A percentile compares a stretch with the other conserved stretches of the same genome.
Conservation (phyloP, 441 rosid species). For the Brassica balearica region DNA sequence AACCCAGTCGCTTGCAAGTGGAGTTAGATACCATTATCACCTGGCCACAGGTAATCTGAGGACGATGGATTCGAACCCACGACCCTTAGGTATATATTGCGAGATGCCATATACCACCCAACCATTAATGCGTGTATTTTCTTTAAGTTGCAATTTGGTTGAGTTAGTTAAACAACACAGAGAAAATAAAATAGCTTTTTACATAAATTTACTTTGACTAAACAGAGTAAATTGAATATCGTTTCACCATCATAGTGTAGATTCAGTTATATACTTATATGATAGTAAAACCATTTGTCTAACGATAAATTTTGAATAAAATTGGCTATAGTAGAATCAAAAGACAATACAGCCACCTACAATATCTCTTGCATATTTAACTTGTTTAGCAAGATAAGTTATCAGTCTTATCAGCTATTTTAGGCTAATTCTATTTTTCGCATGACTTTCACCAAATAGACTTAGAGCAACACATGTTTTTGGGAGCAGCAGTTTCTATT, state of each 20-base stretch:
- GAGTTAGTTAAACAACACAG: not conserved
- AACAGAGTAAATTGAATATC: not conserved
- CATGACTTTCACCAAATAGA: not conserved
- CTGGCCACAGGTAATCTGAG: too few species aligned
- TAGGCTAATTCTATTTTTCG: not conserved
- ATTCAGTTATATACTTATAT: not conserved
- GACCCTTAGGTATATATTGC: too few species aligned
- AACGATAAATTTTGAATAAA: not conserved
- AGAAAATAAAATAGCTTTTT: not conserved
- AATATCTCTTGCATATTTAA: not conserved
- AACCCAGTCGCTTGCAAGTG: too few species aligned
- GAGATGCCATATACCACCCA: too few species aligned
- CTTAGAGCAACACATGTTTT: not conserved
- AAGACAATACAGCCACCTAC: not conserved
- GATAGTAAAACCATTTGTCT: conserved; percentile 5
- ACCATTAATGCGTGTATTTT: too few species aligned
- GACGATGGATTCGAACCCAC: too few species aligned
- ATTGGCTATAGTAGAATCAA: not conserved
- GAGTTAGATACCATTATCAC: too few species aligned
- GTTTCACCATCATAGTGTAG: not conserved
- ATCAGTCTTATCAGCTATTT: conserved; percentile 4
- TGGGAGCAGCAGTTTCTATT: not conserved
- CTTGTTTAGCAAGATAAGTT: not conserved
- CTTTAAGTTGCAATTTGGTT: not conserved
- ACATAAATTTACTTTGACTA: not conserved